Conservation (phyloP, 331 rosid species). For the Quercus tomentella region DNA sequence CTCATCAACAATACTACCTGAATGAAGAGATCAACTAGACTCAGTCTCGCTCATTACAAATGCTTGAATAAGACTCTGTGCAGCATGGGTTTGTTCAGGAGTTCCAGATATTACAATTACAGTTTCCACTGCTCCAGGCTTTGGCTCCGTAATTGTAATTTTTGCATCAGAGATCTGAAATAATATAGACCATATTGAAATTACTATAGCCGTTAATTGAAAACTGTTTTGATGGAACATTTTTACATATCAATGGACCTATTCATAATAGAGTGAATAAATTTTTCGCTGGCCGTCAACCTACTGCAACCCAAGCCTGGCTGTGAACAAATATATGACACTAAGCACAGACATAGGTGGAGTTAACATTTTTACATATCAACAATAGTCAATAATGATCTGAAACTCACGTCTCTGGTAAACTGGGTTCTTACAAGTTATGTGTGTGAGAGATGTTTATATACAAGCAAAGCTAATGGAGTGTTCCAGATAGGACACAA, state of each 20-base stretch:
- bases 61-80: slow-evolving; percentile 98
- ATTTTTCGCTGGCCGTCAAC: too few relatives aligned
- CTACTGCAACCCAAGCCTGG: too few relatives aligned
- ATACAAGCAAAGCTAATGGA: not conserved
- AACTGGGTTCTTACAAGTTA: not conserved
- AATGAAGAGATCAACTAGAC: slow-evolving; percentile 46
- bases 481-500: not conserved
- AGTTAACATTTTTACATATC: not conserved
- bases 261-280: too few relatives aligned
- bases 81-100: slow-evolving; percentile 97
- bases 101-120: slow-evolving; percentile 84
- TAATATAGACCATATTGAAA: slow-evolving; percentile 20
- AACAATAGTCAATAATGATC: not conserved
- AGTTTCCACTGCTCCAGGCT: slow-evolving; percentile 88
- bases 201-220: not conserved
- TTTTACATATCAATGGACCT: not conserved
- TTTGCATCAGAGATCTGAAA: slow-evolving; percentile 95
- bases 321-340: too few relatives aligned
- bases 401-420: not conserved
- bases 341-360: too few relatives aligned
- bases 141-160: slow-evolving; percentile 74
- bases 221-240: not conserved
- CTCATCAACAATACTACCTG: slow-evolving; percentile 35
- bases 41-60: slow-evolving; percentile 87
- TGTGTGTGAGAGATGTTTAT: not conserved